These are phyloP conservation scores for Pseudocercospora pini-densiflorae DNA, from an alignment of 2,329 filamentous ascomycete species.

Conservation along the genomic window DNA sequence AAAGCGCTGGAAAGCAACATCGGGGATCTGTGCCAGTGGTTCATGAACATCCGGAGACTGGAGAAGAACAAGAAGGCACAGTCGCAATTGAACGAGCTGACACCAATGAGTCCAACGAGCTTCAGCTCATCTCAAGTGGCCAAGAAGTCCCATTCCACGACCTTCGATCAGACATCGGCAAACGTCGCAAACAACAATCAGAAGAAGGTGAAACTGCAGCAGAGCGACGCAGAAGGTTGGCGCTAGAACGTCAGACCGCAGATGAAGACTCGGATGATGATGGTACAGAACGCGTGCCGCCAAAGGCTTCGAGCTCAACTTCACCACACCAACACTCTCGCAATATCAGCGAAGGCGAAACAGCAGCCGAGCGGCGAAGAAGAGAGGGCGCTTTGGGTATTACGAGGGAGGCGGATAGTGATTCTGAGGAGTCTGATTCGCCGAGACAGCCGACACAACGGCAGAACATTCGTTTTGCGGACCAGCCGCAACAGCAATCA, in stretches of 20 bases:
- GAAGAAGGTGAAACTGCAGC: conserved; percentile 42
- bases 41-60: conserved; percentile 26
- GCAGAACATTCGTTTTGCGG: conserved; percentile 36
- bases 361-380: conserved; percentile 73
- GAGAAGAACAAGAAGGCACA: conserved; percentile 17
- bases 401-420: conserved; percentile 43
- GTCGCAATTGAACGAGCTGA: conserved; percentile 43
- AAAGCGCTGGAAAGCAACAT: conserved; percentile 14
- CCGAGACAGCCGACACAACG: conserved; percentile 22
- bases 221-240: conserved; percentile 50
- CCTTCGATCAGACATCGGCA: conserved; percentile 40
- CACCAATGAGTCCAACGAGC: conserved; percentile 47
- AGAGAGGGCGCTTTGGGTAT: conserved; percentile 75
- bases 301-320: conserved; percentile 18
- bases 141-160: conserved; percentile 55
- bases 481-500: conserved; percentile 21
- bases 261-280: conserved; percentile 45
- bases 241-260: conserved; percentile 31
- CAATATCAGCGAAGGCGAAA: conserved; percentile 59
- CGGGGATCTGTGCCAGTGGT: conserved; percentile 28
- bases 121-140: conserved; percentile 51
- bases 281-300: conserved; percentile 45
- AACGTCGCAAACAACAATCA: conserved; percentile 18
- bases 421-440: conserved; percentile 55
- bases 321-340: conserved; percentile 23